Conservation (phyloP, 345 rosid genomes). For the Syzygium aromaticum region DNA sequence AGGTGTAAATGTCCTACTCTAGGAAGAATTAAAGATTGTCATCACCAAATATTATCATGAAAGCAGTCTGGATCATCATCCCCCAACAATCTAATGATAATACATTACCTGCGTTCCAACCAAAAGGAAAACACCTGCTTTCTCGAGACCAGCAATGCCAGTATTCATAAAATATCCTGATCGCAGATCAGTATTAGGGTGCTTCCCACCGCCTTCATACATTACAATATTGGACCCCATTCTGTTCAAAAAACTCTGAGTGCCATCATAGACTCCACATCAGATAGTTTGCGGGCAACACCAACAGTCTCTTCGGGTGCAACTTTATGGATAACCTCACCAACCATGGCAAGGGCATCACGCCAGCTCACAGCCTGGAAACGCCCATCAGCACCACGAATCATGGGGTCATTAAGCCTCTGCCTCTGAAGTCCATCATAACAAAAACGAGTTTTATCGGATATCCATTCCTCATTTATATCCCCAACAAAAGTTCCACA, state of each 20-base stretch:
- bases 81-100: not conserved
- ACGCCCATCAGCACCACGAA: constrained; percentile 87
- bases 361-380: constrained; percentile 91
- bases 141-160: constrained; percentile 84
- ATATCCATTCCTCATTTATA: constrained; percentile 99
- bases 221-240: constrained; percentile 91
- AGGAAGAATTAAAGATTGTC: not conserved
- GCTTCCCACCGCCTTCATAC: constrained; percentile 84
- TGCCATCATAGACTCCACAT: constrained; percentile 99
- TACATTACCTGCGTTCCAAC: constrained; percentile 82
- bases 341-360: constrained; percentile 89
- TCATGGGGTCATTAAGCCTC: constrained; percentile 97
- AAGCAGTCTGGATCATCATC: not conserved
- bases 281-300: constrained; percentile 79
- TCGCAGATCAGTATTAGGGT: constrained; percentile 80
- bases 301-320: constrained; percentile 87
- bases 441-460: constrained; percentile 90
- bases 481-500: constrained; percentile 39
- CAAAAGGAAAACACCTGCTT: constrained; percentile 86
- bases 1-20: not conserved
- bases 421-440: constrained; percentile 98
- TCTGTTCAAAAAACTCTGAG: constrained; percentile 77
- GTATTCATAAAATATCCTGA: constrained; percentile 88
- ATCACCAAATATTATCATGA: not conserved
- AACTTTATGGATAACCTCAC: constrained; percentile 67